Evolutionary conservation across 371 early-diverging fungal species (phyloP), one percentile per base, ranked within the genome.

Genomic region (Chytridiales sp.): DNA sequence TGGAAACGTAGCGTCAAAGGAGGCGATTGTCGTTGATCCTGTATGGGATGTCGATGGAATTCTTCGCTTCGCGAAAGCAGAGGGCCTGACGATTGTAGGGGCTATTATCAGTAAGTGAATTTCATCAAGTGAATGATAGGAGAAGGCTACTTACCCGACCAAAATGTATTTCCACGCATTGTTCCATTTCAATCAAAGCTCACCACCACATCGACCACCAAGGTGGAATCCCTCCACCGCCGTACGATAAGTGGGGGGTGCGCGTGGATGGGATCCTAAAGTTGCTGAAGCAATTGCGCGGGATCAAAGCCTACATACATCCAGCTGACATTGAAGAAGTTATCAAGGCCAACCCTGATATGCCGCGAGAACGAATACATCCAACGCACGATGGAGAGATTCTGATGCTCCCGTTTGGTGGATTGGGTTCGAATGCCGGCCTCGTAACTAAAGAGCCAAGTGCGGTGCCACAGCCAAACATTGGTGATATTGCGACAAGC

Each of bases 201-300:
- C 94, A 93, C 63, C 80, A 83, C 42, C 93, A 93, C 68, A 84
- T 92, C 61, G 93, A 93, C 70, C 93, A 93, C 38, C 68, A 71
- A 21, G 81, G 81, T 38, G 77, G 77, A 13, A 70, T 75, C 8
- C 93, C 93, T 13, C 93, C 93, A 21, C 79, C 93, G 34, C 92
- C 92, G 13, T 93, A 84, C 54, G 86, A 90, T 59, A 75, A 81
- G 21, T 75, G 90, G 54, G 84, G 87, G 21, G 81, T 94, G 61
- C 82, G 85, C 38, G 92, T 94, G 11, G 72, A 83, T 11, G 95
- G 95, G 0, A 62, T 93, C 0, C 76, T 81, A 8, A 84, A 82
- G 46, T 72, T 94, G 24, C 68, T 90, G 46, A 85, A 84, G 32
- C 77, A 78, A 54, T 56, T 83, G 17, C 90, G 92, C 3, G 75